Evolutionary conservation across 768 basidiomycete genomes (phyloP).

Genomic region (Pleurotus djamor): DNA sequence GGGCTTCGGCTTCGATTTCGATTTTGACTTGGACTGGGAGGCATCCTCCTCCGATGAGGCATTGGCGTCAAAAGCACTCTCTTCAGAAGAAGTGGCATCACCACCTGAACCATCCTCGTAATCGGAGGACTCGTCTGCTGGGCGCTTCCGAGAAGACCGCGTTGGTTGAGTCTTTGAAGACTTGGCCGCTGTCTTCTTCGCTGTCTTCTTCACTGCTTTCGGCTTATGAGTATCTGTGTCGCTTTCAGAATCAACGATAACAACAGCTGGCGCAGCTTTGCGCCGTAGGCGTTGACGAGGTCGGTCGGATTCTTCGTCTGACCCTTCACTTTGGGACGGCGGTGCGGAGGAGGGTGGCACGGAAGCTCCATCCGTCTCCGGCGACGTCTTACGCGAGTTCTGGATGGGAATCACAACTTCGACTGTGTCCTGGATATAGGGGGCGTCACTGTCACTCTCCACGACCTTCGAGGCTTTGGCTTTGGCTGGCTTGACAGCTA

Average conservation of each 20-base stretch:
- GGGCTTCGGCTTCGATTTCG: slow-evolving; percentile 25
- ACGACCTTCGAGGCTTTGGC: background rate
- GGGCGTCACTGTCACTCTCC: slow-evolving; percentile 14
- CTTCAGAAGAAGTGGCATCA: slow-evolving; percentile 29
- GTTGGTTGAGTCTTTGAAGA: slow-evolving; percentile 18
- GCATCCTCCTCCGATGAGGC: slow-evolving; percentile 31
- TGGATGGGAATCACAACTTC: slow-evolving; percentile 56
- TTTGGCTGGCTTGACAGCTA: slow-evolving; percentile 1
- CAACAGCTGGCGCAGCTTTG: slow-evolving; percentile 31
- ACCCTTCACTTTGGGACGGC: slow-evolving; percentile 24
- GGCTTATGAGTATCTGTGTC: slow-evolving; percentile 23
- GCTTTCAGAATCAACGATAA: slow-evolving; percentile 39
- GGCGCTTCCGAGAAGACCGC: slow-evolving; percentile 16
- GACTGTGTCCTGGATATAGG: slow-evolving; percentile 33
- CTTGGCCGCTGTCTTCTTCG: slow-evolving; percentile 17
- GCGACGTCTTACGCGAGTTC: slow-evolving; percentile 10
- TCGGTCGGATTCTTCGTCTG: slow-evolving; percentile 36
- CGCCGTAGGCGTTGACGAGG: slow-evolving; percentile 38
- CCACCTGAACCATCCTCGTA: slow-evolving; percentile 36
- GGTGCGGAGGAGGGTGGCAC: slow-evolving; percentile 6
- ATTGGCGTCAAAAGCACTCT: slow-evolving; percentile 20
- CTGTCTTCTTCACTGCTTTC: slow-evolving; percentile 15
- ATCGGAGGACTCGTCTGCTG: slow-evolving; percentile 32
- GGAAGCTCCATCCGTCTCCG: background rate
- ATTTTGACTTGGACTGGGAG: slow-evolving; percentile 22